Base-by-base conservation (phyloP, 306 rosid genomes). In the Senna tora region DNA sequence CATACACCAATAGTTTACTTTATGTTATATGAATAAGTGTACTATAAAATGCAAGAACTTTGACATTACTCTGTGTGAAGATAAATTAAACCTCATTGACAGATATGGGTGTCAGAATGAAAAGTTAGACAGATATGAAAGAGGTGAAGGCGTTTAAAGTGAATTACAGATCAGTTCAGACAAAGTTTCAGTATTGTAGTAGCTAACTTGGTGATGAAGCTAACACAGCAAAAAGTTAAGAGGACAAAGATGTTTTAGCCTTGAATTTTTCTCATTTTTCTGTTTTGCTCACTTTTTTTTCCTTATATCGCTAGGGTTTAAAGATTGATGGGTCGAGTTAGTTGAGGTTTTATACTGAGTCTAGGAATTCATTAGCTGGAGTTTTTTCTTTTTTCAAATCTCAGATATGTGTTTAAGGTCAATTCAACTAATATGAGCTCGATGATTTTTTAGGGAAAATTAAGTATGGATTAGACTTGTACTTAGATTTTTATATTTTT, bases 11-110 rank as follows among this genome's bases (percentile, higher is more conserved):
- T 39, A 36, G 10, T 38, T 59, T 53, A 55, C 61, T 39, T 51
- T n/a, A n/a, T n/a, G n/a, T n/a, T n/a, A 28, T 10, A 22, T 68
- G 53, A 22, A 60, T 53, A 57, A 34, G 4, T 51, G 32, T 49
- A 25, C 32, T 57, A 55, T 36, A 36, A 1, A 36, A 36, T 4
- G 7, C 5, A 62, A 8, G 21, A 64, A 56, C 58, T 68, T n/a
- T n/a, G 20, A 32, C 62, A 7, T 45, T 51, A 22, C 59, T 41
- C 69, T 64, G 28, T 65, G 15, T 65, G 47, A n/a, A n/a, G n/a
- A n/a, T 25, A 57, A 55, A 46, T 33, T 50, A 51, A 69, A 19
- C 51, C 4, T 7, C 33, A 39, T 43, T 43, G 49, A 14, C 2
- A 13, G 11, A 9, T 42, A 14, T 42, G 47, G 47, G 47, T 9